Conservation (phyloP, 2,329 filamentous ascomycete genomes). For the Aspergillus udagawae region DNA sequence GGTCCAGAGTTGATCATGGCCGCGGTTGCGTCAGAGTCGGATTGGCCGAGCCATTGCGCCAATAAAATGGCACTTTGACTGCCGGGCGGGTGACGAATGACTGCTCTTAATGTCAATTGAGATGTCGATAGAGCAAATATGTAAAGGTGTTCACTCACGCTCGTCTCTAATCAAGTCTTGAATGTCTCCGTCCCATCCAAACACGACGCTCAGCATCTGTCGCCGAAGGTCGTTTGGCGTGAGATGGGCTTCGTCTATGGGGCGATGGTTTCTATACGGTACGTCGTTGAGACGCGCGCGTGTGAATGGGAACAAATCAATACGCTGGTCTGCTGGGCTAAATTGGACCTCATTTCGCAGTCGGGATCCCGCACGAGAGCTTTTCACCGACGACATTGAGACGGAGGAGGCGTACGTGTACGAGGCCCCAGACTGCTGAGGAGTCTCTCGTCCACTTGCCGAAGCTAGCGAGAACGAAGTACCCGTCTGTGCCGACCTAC, state of each 20-base stretch:
- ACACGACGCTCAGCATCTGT: conserved; percentile 91
- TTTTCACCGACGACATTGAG: conserved; percentile 47
- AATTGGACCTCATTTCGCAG: conserved; percentile 75
- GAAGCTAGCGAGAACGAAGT: conserved; percentile 45
- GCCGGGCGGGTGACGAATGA: conserved; percentile 67
- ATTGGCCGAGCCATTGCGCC: conserved; percentile 87
- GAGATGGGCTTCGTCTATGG: conserved; percentile 54
- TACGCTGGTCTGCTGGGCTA: conserved; percentile 69
- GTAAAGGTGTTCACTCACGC: conserved; percentile 39
- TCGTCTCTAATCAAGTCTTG: conserved; percentile 81
- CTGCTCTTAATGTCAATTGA: conserved; percentile 26
- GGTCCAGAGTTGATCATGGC: conserved; percentile 71
- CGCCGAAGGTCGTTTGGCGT: conserved; percentile 73
- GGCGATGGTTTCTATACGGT: conserved; percentile 68
- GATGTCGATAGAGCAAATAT: background rate
- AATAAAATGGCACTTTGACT: conserved; percentile 78
- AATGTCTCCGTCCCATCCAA: conserved; percentile 88
- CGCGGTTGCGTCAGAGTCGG: conserved; percentile 74
- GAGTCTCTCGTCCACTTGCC: conserved; percentile 29
- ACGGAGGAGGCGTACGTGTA: conserved; percentile 39
- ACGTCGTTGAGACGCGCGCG: conserved; percentile 77
- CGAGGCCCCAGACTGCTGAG: conserved; percentile 40
- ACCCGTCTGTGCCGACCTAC: conserved; percentile 40
- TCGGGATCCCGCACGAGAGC: conserved; percentile 55
- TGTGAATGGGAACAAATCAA: conserved; percentile 84